These are phyloP conservation scores for Phellinidium pouzarii DNA, from an alignment of 1,284 basidiomycete species.

Conservation along the genomic window DNA sequence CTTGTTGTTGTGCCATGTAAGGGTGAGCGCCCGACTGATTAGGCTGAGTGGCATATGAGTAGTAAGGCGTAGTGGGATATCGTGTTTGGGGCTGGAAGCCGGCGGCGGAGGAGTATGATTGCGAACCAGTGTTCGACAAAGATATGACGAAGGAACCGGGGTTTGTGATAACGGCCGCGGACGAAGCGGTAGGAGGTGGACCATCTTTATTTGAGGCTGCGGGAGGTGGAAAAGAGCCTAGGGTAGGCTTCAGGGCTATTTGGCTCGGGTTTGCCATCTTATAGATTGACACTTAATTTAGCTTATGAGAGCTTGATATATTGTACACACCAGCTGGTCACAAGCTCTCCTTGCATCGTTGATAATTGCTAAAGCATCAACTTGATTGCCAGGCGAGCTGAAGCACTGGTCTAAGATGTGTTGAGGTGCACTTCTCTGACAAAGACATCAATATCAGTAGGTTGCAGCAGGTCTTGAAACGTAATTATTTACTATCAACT, in stretches of 20 bases:
- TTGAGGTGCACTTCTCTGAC: slow-evolving; percentile 61
- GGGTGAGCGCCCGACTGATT: slow-evolving; percentile 8
- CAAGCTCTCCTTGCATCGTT: slow-evolving; percentile 70
- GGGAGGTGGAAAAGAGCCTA: slow-evolving; percentile 25
- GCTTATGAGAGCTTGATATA: not conserved
- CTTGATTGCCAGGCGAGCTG: slow-evolving; percentile 57
- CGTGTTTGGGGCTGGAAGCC: slow-evolving; percentile 24
- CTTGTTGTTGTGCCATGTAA: slow-evolving; percentile 19
- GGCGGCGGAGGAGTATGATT: slow-evolving; percentile 38
- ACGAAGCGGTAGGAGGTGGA: slow-evolving; percentile 21
- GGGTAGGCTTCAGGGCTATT: slow-evolving; percentile 47
- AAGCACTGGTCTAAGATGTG: slow-evolving; percentile 74
- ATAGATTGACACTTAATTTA: slow-evolving; percentile 1
- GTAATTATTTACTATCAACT: slow-evolving; percentile 58
- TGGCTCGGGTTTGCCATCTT: slow-evolving; percentile 62
- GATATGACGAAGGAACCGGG: slow-evolving; percentile 66
- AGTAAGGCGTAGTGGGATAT: slow-evolving; percentile 57
- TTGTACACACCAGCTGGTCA: slow-evolving; percentile 55
- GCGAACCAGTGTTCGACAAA: slow-evolving; percentile 32
- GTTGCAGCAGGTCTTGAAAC: slow-evolving; percentile 15
- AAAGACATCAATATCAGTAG: slow-evolving; percentile 27
- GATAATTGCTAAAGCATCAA: slow-evolving; percentile 67
- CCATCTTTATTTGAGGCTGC: slow-evolving; percentile 25
- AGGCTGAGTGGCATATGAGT: slow-evolving; percentile 34
- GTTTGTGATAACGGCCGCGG: slow-evolving; percentile 50